Conservation (phyloP, 768 basidiomycete species). For the Mycena haematopus region DNA sequence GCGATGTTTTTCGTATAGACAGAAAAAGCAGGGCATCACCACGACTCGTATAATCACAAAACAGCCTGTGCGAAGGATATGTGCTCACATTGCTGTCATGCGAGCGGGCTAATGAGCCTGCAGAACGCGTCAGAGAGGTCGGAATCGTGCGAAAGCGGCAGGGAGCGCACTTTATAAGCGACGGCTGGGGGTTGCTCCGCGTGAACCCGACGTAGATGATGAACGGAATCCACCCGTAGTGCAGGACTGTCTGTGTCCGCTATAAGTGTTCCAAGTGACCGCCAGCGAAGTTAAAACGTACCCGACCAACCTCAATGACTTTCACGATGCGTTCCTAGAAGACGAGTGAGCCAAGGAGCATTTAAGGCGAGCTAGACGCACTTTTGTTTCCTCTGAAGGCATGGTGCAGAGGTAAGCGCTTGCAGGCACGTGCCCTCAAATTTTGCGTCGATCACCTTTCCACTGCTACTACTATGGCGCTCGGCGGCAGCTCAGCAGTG, state of each 20-base stretch:
- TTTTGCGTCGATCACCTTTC: constrained; percentile 11
- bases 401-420: constrained; percentile 43
- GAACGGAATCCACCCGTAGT: constrained; percentile 96
- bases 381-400: constrained; percentile 94
- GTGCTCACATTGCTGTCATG: constrained; percentile 58
- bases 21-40: constrained; percentile 53
- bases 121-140: constrained; percentile 14
- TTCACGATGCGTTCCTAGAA: constrained; percentile 82
- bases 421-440: constrained; percentile 6
- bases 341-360: not conserved
- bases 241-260: constrained; percentile 75
- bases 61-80: not conserved
- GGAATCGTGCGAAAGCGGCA: constrained; percentile 5
- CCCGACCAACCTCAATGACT: constrained; percentile 80
- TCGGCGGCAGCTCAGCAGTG: constrained; percentile 58
- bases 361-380: constrained; percentile 39
- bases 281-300: constrained; percentile 49
- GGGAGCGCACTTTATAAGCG: constrained; percentile 90
- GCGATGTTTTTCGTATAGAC: constrained; percentile 32
- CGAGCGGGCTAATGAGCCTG: constrained; percentile 94
- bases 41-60: constrained; percentile 70
- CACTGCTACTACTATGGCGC: constrained; percentile 47
- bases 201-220: constrained; percentile 97
- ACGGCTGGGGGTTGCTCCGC: constrained; percentile 91
- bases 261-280: constrained; percentile 9